Percentiles rank a stretch among this genome's conserved stretches.
Conservation (phyloP, 345 rosid species). For the Carallia brachiata region DNA sequence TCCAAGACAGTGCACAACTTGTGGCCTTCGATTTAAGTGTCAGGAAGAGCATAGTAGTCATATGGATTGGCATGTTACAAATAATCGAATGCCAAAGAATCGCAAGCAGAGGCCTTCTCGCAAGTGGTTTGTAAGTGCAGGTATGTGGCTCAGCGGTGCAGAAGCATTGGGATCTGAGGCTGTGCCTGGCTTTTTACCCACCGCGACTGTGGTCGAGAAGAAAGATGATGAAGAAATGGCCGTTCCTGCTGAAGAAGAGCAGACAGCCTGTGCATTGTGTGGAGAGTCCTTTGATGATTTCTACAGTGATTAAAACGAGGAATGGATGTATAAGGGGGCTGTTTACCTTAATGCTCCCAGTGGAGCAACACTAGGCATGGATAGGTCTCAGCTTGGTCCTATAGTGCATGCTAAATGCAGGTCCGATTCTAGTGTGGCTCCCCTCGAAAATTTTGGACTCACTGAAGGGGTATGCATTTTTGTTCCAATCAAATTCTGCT, state of each 20-base stretch:
- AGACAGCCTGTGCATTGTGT: constrained; percentile 85
- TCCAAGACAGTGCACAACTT: constrained; percentile 95
- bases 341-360: constrained; percentile 87
- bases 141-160: constrained; percentile 99
- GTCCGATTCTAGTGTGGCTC: constrained; percentile 68
- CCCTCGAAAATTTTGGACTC: constrained; percentile 42
- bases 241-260: constrained; percentile 99
- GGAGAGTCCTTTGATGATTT: constrained; percentile 97
- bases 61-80: constrained; percentile 99
- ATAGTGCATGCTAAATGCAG: constrained; percentile 99
- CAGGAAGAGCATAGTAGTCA: constrained; percentile 97
- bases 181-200: constrained; percentile 86
- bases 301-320: constrained; percentile 93
- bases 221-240: constrained; percentile 90
- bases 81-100: constrained; percentile 88
- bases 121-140: constrained; percentile 93
- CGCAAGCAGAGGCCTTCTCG: constrained; percentile 95
- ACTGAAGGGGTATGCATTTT: constrained; percentile 56
- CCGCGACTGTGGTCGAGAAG: constrained; percentile 63
- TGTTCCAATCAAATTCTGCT: neutral
- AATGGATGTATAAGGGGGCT: constrained; percentile 99
- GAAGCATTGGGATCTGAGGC: constrained; percentile 94
- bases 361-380: constrained; percentile 56
- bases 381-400: constrained; percentile 83
- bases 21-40: constrained; percentile 88